A percentile compares a stretch with the other conserved stretches of the same genome.
Conservation (phyloP, 2,329 filamentous ascomycete species). For the Pseudocercospora eumusae region DNA sequence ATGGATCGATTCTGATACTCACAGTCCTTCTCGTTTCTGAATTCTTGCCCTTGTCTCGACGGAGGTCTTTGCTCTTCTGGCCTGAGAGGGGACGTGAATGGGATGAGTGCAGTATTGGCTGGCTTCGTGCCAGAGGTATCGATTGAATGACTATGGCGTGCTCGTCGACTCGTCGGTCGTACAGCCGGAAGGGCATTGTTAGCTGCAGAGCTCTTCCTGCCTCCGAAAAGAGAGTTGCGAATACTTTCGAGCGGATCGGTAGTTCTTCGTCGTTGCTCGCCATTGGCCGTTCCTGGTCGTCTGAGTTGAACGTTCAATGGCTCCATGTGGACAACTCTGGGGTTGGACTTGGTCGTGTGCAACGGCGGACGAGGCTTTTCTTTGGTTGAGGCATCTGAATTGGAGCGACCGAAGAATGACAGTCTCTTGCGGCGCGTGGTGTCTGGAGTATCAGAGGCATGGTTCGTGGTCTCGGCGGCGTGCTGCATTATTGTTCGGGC, state of each 20-base stretch:
- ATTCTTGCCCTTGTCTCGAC: conserved; percentile 18
- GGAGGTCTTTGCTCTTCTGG: conserved; percentile 11
- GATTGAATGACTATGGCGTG: conserved; percentile 20
- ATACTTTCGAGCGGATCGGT: conserved; percentile 31
- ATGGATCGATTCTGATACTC: conserved; percentile 2
- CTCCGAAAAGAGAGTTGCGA: conserved; percentile 33
- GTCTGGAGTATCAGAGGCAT: conserved; percentile 21
- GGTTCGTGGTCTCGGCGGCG: conserved; percentile 18
- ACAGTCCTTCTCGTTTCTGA: conserved; percentile 30
- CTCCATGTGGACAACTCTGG: conserved; percentile 6
- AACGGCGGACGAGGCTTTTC: conserved; percentile 18
- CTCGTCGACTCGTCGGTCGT: conserved; percentile 18
- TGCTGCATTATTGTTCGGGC: conserved; percentile 16
- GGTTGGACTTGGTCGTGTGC: conserved; percentile 19
- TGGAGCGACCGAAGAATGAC: conserved; percentile 33
- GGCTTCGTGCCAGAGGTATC: conserved; percentile 2
- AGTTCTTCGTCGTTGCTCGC: conserved; percentile 25
- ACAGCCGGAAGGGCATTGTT: conserved; percentile 7
- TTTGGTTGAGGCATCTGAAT: conserved; percentile 27
- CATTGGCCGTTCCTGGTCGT: conserved; percentile 25
- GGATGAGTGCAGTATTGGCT: conserved; percentile 19
- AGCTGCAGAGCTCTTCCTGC: conserved; percentile 16
- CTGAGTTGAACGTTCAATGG: conserved; percentile 13
- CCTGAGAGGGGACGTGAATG: conserved; percentile 19
- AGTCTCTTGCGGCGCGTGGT: conserved; percentile 29